Conservation (phyloP, 2,329 filamentous ascomycete genomes). For the Trematosphaeria pertusa region DNA sequence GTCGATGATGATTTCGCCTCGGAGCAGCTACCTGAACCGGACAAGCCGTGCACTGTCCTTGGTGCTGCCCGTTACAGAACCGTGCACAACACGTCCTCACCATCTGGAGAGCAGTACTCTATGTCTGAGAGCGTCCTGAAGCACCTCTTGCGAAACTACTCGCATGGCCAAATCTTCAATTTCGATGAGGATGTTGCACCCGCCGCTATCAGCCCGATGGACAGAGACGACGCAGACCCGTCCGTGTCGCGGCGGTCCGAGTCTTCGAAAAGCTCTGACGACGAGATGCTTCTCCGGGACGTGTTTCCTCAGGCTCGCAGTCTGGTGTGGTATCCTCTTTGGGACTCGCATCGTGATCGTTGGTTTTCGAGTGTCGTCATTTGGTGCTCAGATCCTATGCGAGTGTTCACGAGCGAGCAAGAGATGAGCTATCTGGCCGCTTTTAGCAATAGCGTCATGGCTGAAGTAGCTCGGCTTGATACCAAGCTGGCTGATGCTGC, state of each 20-base stretch:
- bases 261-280: conserved; percentile 38
- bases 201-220: conserved; percentile 5
- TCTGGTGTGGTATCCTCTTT: conserved; percentile 48
- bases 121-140: conserved; percentile 43
- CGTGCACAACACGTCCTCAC: conserved; percentile 12
- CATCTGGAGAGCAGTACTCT: conserved; percentile 23
- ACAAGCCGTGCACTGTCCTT: conserved; percentile 42
- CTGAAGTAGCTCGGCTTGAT: conserved; percentile 47
- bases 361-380: conserved; percentile 49
- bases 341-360: conserved; percentile 47
- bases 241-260: conserved; percentile 34
- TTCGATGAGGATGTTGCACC: conserved; percentile 36
- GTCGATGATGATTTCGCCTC: conserved; percentile 45
- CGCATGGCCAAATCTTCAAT: conserved; percentile 49
- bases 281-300: conserved; percentile 40
- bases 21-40: conserved; percentile 38
- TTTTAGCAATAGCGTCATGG: conserved; percentile 50
- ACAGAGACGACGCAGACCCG: conserved; percentile 25
- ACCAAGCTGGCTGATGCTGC: conserved; percentile 51
- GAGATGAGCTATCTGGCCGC: conserved; percentile 48
- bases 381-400: conserved; percentile 47
- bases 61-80: conserved; percentile 35
- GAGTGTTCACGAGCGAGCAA: conserved; percentile 46
- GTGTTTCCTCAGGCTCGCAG: conserved; percentile 47
- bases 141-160: conserved; percentile 42